These are phyloP conservation scores for Ulvella scutata DNA, from an alignment of 139 green algal species.

Conservation along the genomic window DNA sequence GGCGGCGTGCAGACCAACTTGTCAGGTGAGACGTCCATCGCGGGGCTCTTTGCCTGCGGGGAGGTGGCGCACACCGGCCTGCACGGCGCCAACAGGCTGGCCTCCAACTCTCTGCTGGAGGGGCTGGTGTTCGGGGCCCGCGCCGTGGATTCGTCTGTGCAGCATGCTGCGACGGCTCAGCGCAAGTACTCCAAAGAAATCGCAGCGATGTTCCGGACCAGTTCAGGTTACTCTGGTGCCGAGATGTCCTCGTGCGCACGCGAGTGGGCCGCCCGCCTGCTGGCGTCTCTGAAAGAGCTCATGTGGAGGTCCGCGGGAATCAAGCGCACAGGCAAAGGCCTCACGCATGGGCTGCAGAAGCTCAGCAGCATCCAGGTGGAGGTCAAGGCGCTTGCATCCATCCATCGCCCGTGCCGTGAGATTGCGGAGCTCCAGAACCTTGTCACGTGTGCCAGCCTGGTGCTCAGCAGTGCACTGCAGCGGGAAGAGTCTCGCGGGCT, in stretches of 20 bases:
- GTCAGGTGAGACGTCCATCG: constrained; percentile 66
- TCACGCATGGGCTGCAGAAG: constrained; percentile 32
- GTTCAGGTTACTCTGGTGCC: constrained; percentile 5
- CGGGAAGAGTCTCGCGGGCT: constrained; percentile 66
- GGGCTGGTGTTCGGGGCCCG: constrained; percentile 86
- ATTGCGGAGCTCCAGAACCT: constrained; percentile 83
- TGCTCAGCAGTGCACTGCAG: constrained; percentile 60
- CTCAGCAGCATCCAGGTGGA: constrained; percentile 42
- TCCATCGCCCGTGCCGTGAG: constrained; percentile 36
- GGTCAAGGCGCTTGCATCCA: constrained; percentile 26
- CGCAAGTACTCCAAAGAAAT: constrained; percentile 15
- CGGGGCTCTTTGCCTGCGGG: constrained; percentile 82
- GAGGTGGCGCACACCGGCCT: constrained; percentile 87
- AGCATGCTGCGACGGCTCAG: constrained; percentile 46
- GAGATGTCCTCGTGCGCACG: not conserved
- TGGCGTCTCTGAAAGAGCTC: constrained; percentile 34
- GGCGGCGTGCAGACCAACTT: constrained; percentile 83
- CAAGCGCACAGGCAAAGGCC: constrained; percentile 39
- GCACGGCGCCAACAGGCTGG: constrained; percentile 93
- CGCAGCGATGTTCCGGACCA: not conserved
- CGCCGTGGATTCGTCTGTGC: constrained; percentile 55
- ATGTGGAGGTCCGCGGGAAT: constrained; percentile 91
- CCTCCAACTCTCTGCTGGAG: constrained; percentile 92
- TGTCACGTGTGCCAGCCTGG: constrained; percentile 62
- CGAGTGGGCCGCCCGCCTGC: constrained; percentile 31